Conservation (phyloP, 805 yeast genomes). For the Starmerella gropengiesseri region DNA sequence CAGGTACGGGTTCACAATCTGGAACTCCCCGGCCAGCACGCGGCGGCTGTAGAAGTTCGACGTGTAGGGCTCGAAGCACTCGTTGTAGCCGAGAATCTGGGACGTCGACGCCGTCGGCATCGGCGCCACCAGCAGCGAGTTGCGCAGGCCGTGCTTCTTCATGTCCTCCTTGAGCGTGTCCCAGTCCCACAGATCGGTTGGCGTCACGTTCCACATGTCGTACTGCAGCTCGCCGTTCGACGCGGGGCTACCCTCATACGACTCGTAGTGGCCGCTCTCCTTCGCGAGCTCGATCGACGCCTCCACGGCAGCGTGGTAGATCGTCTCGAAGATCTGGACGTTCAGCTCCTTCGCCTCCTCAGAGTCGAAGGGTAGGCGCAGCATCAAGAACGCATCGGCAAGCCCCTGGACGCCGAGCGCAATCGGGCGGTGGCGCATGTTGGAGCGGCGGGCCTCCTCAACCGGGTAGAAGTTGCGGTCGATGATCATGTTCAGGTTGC, state of each 20-base stretch:
- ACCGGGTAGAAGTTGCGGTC: slow-evolving; percentile 83
- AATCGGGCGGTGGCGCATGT: slow-evolving; percentile 77
- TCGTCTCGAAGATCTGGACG: slow-evolving; percentile 83
- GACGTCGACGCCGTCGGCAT: slow-evolving; percentile 99
- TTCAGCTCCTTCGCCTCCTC: slow-evolving; percentile 64
- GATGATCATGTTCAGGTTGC: slow-evolving; percentile 70
- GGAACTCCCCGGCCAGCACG: slow-evolving; percentile 87
- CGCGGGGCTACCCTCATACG: slow-evolving; percentile 80
- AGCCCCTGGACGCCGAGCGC: slow-evolving; percentile 98
- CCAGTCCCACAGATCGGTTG: slow-evolving; percentile 86
- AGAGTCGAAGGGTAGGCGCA: slow-evolving; percentile 81
- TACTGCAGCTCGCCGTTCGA: slow-evolving; percentile 75
- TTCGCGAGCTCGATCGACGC: slow-evolving; percentile 73
- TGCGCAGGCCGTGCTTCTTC: slow-evolving; percentile 59
- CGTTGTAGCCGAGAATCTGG: slow-evolving; percentile 85
- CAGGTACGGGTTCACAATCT: slow-evolving; percentile 79
- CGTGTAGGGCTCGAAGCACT: slow-evolving; percentile 93
- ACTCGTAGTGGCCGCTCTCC: slow-evolving; percentile 55
- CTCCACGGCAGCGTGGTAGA: slow-evolving; percentile 87
- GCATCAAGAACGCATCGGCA: slow-evolving; percentile 74
- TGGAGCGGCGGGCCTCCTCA: slow-evolving; percentile 60
- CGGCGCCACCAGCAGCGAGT: slow-evolving; percentile 67
- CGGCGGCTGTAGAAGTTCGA: slow-evolving; percentile 86
- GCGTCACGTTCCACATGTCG: slow-evolving; percentile 76
- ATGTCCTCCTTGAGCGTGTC: slow-evolving; percentile 51